Conservation (phyloP, 352 stramenopile genomes). For the Globisporangium nodosum region DNA sequence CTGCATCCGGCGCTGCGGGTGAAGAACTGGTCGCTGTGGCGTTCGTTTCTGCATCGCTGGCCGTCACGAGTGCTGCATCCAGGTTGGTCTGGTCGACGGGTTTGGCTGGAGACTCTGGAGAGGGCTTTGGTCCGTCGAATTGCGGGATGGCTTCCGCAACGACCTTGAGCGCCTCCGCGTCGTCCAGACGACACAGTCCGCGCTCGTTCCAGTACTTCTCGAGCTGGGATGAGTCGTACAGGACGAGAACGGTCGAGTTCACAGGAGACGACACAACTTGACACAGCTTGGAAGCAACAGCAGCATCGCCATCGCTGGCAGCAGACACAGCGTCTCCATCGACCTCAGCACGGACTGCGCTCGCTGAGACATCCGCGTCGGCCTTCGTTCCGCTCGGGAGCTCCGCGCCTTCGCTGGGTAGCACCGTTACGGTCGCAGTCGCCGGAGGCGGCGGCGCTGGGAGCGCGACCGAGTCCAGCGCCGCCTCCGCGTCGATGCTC, state of each 20-base stretch:
- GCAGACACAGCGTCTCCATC: neutral
- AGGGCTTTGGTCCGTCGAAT: neutral
- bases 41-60: neutral
- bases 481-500: conserved; percentile 59
- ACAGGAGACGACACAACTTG: neutral
- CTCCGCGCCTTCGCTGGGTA: neutral
- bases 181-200: neutral
- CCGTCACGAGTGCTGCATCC: neutral
- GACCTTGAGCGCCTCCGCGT: neutral
- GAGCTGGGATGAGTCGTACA: neutral
- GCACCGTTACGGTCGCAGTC: neutral
- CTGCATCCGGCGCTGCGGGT: neutral
- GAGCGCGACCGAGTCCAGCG: conserved; percentile 12
- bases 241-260: neutral
- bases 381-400: neutral
- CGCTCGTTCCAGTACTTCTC: neutral
- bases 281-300: neutral
- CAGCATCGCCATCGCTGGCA: neutral
- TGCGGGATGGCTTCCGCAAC: neutral
- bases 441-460: neutral
- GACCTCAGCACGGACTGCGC: neutral
- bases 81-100: neutral
- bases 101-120: neutral
- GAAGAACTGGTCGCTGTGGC: neutral
- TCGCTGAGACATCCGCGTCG: neutral